phyloP scores from a whole-genome alignment of 2,329 filamentous ascomycete genomes.

The Ceratocystiopsis minuta region DNA sequence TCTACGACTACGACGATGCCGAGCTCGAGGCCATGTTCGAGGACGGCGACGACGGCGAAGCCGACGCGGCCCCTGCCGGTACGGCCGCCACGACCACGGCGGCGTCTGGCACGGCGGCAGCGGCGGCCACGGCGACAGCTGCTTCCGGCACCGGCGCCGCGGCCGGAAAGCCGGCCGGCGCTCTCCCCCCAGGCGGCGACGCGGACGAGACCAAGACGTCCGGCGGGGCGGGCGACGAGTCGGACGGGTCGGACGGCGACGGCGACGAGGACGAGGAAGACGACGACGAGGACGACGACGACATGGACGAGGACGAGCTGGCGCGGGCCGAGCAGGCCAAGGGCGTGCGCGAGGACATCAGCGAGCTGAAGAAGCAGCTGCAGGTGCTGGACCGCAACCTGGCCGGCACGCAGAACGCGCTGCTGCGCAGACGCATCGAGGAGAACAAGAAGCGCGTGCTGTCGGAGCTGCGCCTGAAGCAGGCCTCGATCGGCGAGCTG shows the following conservation, averaged over 20 bases:
- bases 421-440: conserved; percentile 32
- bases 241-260: conserved; percentile 22
- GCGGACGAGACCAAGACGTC: conserved; percentile 20
- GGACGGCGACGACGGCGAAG: conserved; percentile 31
- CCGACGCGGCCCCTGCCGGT: neutral
- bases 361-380: conserved; percentile 32
- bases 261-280: conserved; percentile 32
- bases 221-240: conserved; percentile 24
- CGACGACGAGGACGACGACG: conserved; percentile 34
- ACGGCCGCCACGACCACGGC: conserved; percentile 26
- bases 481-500: conserved; percentile 18
- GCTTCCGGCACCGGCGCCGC: conserved; percentile 13
- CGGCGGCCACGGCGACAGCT: conserved; percentile 24
- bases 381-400: conserved; percentile 26
- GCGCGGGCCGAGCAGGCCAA: conserved; percentile 31
- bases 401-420: conserved; percentile 24
- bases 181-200: conserved; percentile 29
- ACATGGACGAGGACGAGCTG: conserved; percentile 35
- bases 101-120: conserved; percentile 21
- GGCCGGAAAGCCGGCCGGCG: conserved; percentile 5
- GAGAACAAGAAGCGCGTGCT: conserved; percentile 27
- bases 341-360: conserved; percentile 34
- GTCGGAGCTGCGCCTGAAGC: conserved; percentile 21
- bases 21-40: conserved; percentile 24
- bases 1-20: conserved; percentile 18